Evolutionary conservation across 2,329 filamentous ascomycete species (phyloP), one percentile per base, ranked within the genome.

Genomic region (Coniosporium tulheliwenetii): DNA sequence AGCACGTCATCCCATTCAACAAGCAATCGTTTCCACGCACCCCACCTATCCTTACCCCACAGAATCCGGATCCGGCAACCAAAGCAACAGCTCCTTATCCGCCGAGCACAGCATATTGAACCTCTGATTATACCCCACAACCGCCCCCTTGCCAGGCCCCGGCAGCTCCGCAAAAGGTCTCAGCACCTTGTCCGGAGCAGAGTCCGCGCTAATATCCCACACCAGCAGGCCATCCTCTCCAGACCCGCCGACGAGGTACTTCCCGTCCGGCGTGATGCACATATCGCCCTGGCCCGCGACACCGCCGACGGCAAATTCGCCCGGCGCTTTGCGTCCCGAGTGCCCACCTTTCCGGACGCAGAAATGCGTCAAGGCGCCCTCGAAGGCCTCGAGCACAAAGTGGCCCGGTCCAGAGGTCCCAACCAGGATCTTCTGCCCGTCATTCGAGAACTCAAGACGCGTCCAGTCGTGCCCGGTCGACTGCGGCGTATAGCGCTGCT

Each of bases 361-460:
- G 56, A 82, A 86, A 8, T 83, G 79, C 53, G 80, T 84, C 15
- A 96, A 60, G 5, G 70, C 71, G 33, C 89, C 91, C 35, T 85
- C 78, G 56, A 95, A 96, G 1, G 89, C 84, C 56, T 98, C 91
- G n/a, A 98, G 67, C 2, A 98, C 65, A 53, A 91, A 93, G 59
- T 98, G 91, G 0, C 86, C 85, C 39, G 72, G 72, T 5, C 83
- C 85, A 38, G 80, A 84, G 2, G 89, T 96, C 10, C 83, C 84
- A 13, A 98, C 60, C 5, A 98, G 70, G 38, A 98, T 63, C 44
- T 76, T 76, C 54, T 93, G 93, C 13, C 91, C 91, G 53, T 98
- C 91, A 52, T 98, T 98, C 43, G 85, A 91, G 57, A 98, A 96
- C 52, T 94, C 86, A 35, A 98, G 70, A 50, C 82, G 86, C 1